A percentile compares a stretch with the other conserved stretches of the same genome.
These are phyloP conservation scores for Fraxinus greggii DNA, from an alignment of 305 asterid species.

Conservation along the genomic window DNA sequence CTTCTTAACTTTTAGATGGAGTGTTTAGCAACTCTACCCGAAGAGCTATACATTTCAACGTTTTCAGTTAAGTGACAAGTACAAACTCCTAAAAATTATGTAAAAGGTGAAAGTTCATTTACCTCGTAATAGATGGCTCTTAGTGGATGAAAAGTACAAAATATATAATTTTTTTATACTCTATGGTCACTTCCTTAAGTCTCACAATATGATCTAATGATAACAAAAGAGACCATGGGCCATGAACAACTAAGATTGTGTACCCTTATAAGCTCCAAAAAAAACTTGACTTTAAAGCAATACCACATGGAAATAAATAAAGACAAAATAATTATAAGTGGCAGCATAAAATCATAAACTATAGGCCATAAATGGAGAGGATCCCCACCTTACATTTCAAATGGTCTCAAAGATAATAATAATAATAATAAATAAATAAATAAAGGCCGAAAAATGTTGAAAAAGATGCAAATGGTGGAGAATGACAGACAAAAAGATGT, in stretches of 20 bases:
- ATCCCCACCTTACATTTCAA: slow-evolving; percentile 27
- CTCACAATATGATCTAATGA: neutral
- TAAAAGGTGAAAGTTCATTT: too few relatives aligned
- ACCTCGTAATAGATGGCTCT: neutral
- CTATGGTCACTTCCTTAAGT: neutral
- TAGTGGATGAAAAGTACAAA: neutral
- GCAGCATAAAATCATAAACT: slow-evolving; percentile 23
- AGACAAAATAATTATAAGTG: neutral
- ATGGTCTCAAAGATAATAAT: neutral
- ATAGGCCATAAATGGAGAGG: slow-evolving; percentile 25
- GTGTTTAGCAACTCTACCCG: too few relatives aligned
- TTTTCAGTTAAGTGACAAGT: neutral
- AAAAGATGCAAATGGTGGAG: slow-evolving; percentile 37
- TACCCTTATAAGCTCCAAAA: slow-evolving; percentile 25
- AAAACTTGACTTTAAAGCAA: slow-evolving; percentile 36
- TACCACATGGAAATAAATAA: slow-evolving; percentile 26
- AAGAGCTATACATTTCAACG: too few relatives aligned
- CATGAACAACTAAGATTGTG: slow-evolving; percentile 30
- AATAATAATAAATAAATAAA: neutral
- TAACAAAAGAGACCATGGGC: slow-evolving; percentile 28
- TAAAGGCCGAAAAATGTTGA: slow-evolving; percentile 15
- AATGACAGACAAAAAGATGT: slow-evolving; percentile 9
- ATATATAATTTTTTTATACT: neutral
- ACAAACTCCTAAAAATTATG: neutral
- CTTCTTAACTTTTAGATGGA: too few relatives aligned